phyloP scores from a whole-genome alignment of 129 eudicot species.

The Silybum marianum region DNA sequence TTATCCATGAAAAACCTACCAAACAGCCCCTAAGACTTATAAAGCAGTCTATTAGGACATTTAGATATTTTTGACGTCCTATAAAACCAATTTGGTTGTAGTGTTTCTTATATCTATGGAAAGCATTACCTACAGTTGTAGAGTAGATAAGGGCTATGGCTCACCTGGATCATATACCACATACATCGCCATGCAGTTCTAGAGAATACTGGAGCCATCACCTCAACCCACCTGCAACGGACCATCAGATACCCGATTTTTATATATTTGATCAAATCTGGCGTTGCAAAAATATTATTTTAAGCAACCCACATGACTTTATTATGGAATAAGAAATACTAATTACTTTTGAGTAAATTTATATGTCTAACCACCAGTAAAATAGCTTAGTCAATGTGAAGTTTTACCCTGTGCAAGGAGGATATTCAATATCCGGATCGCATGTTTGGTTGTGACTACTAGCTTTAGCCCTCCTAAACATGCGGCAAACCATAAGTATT shows the following conservation, averaged over 20 bases:
- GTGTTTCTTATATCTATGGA: background rate
- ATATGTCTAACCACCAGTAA: constrained; percentile 4
- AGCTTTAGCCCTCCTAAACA: constrained; percentile 67
- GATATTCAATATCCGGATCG: constrained; percentile 47
- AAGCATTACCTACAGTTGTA: background rate
- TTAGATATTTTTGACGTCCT: background rate
- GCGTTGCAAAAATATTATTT: background rate
- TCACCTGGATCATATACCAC: constrained; percentile 95
- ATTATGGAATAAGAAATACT: constrained; percentile 10
- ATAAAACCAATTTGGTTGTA: background rate
- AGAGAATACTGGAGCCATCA: constrained; percentile 98
- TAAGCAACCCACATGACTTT: background rate
- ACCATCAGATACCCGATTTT: background rate
- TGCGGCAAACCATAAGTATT: constrained; percentile 32
- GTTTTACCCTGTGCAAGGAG: constrained; percentile 81
- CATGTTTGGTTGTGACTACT: constrained; percentile 48
- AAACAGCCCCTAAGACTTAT: no score
- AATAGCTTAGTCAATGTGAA: constrained; percentile 23
- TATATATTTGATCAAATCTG: background rate
- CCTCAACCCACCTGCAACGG: constrained; percentile 81
- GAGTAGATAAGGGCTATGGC: constrained; percentile 10
- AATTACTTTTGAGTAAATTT: background rate
- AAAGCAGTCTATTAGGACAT: background rate
- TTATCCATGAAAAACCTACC: no score
- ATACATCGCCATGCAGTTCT: constrained; percentile 89